Evolutionary conservation across 2,329 filamentous ascomycete genomes (phyloP), one percentile per base, ranked within the genome.

Genomic region (Colletotrichum chlorophyti): DNA sequence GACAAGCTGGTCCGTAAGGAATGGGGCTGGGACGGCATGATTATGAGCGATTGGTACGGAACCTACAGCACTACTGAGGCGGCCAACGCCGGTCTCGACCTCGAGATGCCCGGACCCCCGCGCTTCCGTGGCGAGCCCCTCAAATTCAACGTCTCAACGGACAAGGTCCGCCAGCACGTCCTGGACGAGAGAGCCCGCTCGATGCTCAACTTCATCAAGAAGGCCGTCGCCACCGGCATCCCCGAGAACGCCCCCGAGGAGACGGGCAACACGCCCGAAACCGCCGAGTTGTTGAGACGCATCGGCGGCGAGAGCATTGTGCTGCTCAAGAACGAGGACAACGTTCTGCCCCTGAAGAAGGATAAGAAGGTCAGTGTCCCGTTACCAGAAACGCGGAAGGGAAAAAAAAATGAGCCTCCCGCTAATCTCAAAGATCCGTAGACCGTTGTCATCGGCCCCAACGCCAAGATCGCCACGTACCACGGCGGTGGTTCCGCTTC

Each of bases 291-390:
- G 41, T 81, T 91, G 19, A 81, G 90, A 15, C 79, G 81, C 51
- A 79, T 90, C 21, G 88, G 87, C 15, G 83, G 85, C 5, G 88
- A 92, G 68, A 86, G 86, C 4, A 86, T 91, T 8, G 89, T 92
- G 1, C 77, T 93, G 11, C 75, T 93, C 45, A 91, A 92, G 74
- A 93, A 93, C 63, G 82, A 91, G 11, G 80, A 81, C 32, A 76
- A 76, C 12, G 69, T 88, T 0, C 76, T 93, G 1, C 90, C 90
- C 1, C 70, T 89, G 4, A 81, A 81, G 29, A 87, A 85, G 65
- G 76, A 83, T 34, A 86, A 85, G 65, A 86, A 84, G 64, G 75
- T 82, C 54, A 49, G 63, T 10, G 19, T 34, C 10, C 29, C 7
- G 6, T 10, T 14, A 10, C 10, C 23, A 29, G 31, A 42, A 9